A percentile compares a stretch with the other conserved stretches of the same genome.
Evolutionary conservation across 73 alveolate species (phyloP).

Genomic region (Paramecium primaurelia): DNA sequence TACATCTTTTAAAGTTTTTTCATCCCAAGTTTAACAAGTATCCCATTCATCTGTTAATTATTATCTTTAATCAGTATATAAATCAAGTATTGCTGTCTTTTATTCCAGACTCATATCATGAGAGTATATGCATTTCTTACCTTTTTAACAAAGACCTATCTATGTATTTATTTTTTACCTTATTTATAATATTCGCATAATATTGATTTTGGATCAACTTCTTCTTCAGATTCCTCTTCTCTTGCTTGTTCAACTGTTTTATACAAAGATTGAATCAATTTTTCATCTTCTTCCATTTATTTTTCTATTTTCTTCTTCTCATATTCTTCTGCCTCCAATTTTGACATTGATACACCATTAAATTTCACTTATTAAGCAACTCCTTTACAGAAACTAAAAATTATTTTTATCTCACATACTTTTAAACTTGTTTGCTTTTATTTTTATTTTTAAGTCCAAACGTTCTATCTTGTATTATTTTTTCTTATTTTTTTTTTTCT

Average conservation of each 20-base stretch:
- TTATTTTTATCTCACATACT: slow-evolving; percentile 67
- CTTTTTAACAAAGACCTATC: slow-evolving; percentile 83
- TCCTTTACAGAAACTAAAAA: slow-evolving; percentile 69
- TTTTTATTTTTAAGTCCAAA: slow-evolving; percentile 98
- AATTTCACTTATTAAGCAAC: not conserved
- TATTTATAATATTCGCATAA: slow-evolving; percentile 90
- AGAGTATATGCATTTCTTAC: slow-evolving; percentile 91
- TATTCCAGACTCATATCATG: slow-evolving; percentile 85
- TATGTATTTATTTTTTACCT: not conserved
- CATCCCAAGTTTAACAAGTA: slow-evolving; percentile 53
- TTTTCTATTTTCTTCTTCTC: slow-evolving; percentile 85
- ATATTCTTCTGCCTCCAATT: slow-evolving; percentile 59
- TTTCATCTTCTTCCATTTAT: slow-evolving; percentile 81
- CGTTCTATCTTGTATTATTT: slow-evolving; percentile 95
- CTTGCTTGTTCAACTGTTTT: slow-evolving; percentile 75
- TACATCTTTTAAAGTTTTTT: slow-evolving; percentile 26
- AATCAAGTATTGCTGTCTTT: slow-evolving; percentile 87
- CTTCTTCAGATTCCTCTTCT: slow-evolving; percentile 79
- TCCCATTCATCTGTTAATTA: slow-evolving; percentile 58
- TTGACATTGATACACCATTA: slow-evolving; percentile 30
- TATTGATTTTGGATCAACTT: slow-evolving; percentile 83
- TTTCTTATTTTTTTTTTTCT: slow-evolving; percentile 88
- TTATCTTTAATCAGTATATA: slow-evolving; percentile 85
- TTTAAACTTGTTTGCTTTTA: slow-evolving; percentile 91
- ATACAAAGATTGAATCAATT: slow-evolving; percentile 82